These are phyloP conservation scores for Guadua angustifolia DNA, from an alignment of 176 grass and related monocot genomes.

Conservation along the genomic window DNA sequence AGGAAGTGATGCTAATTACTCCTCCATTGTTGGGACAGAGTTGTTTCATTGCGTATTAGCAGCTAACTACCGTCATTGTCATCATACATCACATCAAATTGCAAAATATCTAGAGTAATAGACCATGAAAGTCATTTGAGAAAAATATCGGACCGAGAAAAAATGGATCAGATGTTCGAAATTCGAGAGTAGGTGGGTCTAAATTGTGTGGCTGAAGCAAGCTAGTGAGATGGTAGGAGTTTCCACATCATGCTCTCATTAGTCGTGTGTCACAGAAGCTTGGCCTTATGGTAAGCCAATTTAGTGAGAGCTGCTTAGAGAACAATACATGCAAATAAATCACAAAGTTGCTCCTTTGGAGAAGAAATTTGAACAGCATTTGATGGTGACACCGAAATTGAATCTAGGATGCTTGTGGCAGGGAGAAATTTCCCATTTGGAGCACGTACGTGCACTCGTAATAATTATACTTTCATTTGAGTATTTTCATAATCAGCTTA, in stretches of 20 bases:
- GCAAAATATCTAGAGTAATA: not conserved
- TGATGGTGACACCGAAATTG: not conserved
- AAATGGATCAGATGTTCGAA: not conserved
- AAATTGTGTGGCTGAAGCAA: not conserved
- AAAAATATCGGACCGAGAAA: not conserved
- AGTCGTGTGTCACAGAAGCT: not conserved
- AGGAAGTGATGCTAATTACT: not conserved
- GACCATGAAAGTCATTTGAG: not conserved
- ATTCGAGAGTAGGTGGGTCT: not conserved
- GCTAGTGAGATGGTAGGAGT: not conserved
- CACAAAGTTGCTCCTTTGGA: not conserved
- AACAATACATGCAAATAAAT: conserved; percentile 6
- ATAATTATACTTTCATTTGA: not conserved
- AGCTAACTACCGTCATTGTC: not conserved
- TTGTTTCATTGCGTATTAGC: not conserved
- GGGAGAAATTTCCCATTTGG: not conserved
- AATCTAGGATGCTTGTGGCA: not conserved
- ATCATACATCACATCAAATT: not conserved
- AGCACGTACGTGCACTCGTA: not conserved
- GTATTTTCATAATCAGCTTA: not conserved
- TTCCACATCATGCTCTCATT: not conserved
- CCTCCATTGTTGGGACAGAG: not conserved
- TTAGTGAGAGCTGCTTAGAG: not conserved
- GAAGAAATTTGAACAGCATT: not conserved
- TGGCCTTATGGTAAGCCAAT: not conserved